phyloP scores from a whole-genome alignment of 2,329 filamentous ascomycete genomes.

The Claviceps pusilla region DNA sequence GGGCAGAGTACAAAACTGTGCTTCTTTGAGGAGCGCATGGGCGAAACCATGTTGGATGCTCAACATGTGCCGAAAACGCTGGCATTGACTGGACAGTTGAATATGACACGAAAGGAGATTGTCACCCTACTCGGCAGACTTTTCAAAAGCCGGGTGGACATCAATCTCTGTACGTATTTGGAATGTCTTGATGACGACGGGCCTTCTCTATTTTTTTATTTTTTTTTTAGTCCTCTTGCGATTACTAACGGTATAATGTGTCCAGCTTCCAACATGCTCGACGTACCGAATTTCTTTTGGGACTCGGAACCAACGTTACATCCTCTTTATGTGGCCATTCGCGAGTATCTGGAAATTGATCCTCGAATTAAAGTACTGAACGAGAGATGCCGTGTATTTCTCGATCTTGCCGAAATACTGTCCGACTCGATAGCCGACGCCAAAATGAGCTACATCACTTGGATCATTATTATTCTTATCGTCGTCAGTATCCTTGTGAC shows the following conservation, averaged over 20 bases:
- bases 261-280: conserved; percentile 81
- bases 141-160: conserved; percentile 89
- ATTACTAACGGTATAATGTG: not conserved
- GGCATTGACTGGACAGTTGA: conserved; percentile 75
- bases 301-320: conserved; percentile 90
- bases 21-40: conserved; percentile 94
- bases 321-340: conserved; percentile 83
- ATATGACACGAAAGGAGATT: conserved; percentile 84
- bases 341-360: conserved; percentile 95
- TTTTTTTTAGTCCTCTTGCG: not conserved
- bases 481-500: conserved; percentile 83
- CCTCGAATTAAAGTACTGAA: conserved; percentile 92
- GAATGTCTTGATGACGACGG: not conserved
- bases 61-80: conserved; percentile 83
- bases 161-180: conserved; percentile 70
- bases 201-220: too few relatives aligned
- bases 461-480: conserved; percentile 95
- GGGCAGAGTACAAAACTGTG: conserved; percentile 93
- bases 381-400: conserved; percentile 88
- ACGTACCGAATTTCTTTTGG: conserved; percentile 97
- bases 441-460: conserved; percentile 92
- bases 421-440: conserved; percentile 83
- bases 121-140: conserved; percentile 79
- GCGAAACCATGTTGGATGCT: conserved; percentile 79
- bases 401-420: conserved; percentile 89